Evolutionary conservation across 306 rosid species (phyloP), one percentile per base, ranked within the genome.

Genomic region (Amphicarpaea edgeworthii): DNA sequence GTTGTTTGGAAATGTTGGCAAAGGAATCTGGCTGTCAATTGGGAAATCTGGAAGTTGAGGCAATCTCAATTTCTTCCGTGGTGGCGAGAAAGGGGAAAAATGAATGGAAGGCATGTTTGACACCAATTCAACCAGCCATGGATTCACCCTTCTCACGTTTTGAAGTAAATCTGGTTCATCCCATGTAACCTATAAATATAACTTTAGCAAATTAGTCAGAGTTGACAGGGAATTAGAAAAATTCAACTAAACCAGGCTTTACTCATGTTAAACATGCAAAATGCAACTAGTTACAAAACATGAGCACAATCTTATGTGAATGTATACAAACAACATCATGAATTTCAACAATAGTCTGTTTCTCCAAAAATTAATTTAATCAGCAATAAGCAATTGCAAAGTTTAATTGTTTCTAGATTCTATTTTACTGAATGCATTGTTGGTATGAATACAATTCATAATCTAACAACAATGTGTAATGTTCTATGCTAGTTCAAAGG

Each of bases 151-250:
- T 75, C 84, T 93, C 86, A 96, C 98, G 40, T 96, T 89, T 79
- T 92, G 96, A 66, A 92, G 94, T 70, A 93, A 88, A 87, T 93
- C 96, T 0, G 98, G 97, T 51, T 96, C 98, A 58, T 96, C 98
- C 99, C 99, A 96, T 59, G 87, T 80, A 79, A 96, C 97, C 99
- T 95, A 82, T 67, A 80, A 69, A 57, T 20, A 75, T 26, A 60
- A 71, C 58, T 55, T 68, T 37, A 66, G 32, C 30, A 55, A 67
- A 80, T 84, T n/a, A 86, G 58, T 77, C 62, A 43, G 12, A 49
- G 19, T 57, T 37, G 45, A 64, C 34, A 43, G 10, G 68, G 9
- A 76, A 23, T 0, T 0, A 66, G 23, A 42, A 32, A 71, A 50
- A 30, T 45, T 16, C 14, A 38, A 61, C 24, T 16, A 32, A n/a